phyloP scores from a whole-genome alignment of 2,329 filamentous ascomycete species.

The Ophiostoma australiae region DNA sequence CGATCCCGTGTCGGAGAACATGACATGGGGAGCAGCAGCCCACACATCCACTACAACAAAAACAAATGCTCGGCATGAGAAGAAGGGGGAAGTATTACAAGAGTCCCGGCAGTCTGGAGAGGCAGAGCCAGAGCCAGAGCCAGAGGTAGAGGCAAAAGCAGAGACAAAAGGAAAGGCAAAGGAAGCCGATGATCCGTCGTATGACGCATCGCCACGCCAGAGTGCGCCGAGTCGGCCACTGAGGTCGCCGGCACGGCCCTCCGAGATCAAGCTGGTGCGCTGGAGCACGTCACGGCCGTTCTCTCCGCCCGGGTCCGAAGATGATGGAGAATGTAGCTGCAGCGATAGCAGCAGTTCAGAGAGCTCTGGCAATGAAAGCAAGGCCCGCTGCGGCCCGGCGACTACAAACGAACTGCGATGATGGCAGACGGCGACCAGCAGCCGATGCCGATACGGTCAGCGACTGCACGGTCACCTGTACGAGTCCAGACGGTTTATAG shows the following conservation, averaged over 20 bases:
- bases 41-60: neutral
- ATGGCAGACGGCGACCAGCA: neutral
- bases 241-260: neutral
- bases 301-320: neutral
- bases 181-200: neutral
- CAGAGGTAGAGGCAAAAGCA: neutral
- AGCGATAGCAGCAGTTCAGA: neutral
- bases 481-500: neutral
- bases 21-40: neutral
- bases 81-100: neutral
- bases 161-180: neutral
- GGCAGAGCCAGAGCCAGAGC: neutral
- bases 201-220: neutral
- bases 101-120: neutral
- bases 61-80: neutral
- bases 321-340: neutral
- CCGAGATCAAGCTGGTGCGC: neutral
- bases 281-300: constrained; percentile 11
- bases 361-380: neutral
- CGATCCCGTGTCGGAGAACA: neutral
- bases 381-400: neutral
- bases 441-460: neutral
- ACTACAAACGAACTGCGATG: neutral
- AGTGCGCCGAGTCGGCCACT: neutral
- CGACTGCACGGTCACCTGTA: neutral